Evolutionary conservation across 805 yeast genomes (phyloP).

Genomic region (Sugiyamaella americana): DNA sequence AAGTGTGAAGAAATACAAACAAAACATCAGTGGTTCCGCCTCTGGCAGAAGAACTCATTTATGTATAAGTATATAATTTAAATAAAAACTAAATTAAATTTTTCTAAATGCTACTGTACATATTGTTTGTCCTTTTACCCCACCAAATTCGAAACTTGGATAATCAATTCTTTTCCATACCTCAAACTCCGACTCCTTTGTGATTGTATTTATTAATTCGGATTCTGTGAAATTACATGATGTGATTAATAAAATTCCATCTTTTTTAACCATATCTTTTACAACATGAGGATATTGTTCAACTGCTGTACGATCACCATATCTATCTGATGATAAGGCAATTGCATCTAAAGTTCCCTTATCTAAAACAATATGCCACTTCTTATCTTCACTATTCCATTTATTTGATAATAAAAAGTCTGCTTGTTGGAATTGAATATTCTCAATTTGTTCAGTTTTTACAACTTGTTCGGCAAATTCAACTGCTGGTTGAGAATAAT

Average conservation of each 20-base stretch:
- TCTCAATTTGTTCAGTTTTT: conserved; percentile 21
- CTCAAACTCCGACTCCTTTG: conserved; percentile 39
- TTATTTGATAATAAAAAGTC: conserved; percentile 53
- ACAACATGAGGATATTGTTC: conserved; percentile 58
- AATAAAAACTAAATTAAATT: neutral
- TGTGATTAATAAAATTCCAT: conserved; percentile 67
- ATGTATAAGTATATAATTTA: too few species aligned
- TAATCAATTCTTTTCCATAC: conserved; percentile 66
- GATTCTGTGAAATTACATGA: conserved; percentile 89
- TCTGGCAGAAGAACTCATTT: too few species aligned
- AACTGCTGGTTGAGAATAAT: conserved; percentile 78
- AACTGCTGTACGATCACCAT: conserved; percentile 26
- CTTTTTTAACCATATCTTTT: conserved; percentile 45
- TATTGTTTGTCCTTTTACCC: conserved; percentile 79
- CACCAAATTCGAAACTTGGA: conserved; percentile 85
- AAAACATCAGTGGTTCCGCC: too few species aligned
- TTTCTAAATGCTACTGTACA: conserved; percentile 70
- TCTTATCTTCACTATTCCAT: conserved; percentile 32
- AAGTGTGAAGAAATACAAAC: too few species aligned
- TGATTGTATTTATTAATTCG: conserved; percentile 57
- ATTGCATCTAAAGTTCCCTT: conserved; percentile 98
- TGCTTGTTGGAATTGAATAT: conserved; percentile 52
- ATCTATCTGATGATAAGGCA: conserved; percentile 63
- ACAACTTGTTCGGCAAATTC: conserved; percentile 53
- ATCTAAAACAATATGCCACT: conserved; percentile 74